These are phyloP conservation scores for Phaeosphaeria sp. DNA, from an alignment of 2,329 filamentous ascomycete genomes.

Conservation along the genomic window DNA sequence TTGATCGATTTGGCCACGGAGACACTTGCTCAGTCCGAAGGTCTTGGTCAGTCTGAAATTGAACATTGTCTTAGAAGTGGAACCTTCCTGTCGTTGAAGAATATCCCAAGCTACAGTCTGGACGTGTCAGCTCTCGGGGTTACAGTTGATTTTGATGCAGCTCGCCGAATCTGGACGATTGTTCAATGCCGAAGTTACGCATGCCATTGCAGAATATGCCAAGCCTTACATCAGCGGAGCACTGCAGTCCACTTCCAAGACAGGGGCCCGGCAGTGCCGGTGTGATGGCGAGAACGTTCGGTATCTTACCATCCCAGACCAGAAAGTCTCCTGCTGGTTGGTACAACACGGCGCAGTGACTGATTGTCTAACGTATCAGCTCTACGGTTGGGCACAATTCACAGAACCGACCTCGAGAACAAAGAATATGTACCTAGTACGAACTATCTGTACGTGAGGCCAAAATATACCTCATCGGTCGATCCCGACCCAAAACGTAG, in stretches of 20 bases:
- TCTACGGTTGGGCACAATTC: not conserved
- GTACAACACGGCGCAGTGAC: not conserved
- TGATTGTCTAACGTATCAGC: not conserved
- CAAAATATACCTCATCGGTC: not conserved
- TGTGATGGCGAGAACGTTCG: not conserved
- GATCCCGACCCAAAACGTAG: not conserved
- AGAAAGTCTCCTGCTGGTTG: not conserved
- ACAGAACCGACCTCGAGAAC: not conserved
- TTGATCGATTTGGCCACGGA: constrained; percentile 12
- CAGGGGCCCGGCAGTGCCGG: not conserved
- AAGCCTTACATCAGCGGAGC: not conserved
- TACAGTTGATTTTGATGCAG: not conserved
- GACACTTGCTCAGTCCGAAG: not conserved
- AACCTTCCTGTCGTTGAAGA: not conserved
- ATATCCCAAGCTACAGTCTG: no score
- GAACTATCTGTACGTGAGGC: not conserved
- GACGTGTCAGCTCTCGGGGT: not conserved
- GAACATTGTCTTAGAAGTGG: not conserved
- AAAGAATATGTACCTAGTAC: not conserved
- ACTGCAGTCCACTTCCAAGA: not conserved
- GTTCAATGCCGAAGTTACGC: not conserved
- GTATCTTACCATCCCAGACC: not conserved
- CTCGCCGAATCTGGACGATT: not conserved
- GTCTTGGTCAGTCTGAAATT: not conserved
- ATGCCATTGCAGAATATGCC: not conserved